Evolutionary conservation across 768 basidiomycete species (phyloP).

Genomic region (Cytidiella melzeri): DNA sequence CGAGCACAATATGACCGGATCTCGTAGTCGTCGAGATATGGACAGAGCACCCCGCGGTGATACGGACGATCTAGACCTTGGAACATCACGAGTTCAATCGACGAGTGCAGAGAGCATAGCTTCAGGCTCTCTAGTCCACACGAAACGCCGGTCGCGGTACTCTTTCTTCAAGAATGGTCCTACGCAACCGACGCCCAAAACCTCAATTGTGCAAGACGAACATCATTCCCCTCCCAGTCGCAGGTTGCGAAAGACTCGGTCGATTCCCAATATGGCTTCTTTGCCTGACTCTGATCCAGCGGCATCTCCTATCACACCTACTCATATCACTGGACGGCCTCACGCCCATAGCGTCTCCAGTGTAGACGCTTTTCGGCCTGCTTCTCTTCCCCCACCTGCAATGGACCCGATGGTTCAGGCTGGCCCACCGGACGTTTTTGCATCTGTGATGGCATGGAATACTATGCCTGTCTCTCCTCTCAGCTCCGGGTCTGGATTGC

Average conservation of each 20-base stretch:
- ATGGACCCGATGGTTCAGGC: conserved; percentile 15
- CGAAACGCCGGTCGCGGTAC: conserved; percentile 55
- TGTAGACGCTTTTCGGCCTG: conserved; percentile 49
- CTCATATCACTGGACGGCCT: conserved; percentile 42
- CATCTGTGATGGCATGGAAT: conserved; percentile 59
- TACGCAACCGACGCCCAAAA: conserved; percentile 5
- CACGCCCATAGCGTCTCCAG: conserved; percentile 80
- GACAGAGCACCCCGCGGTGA: conserved; percentile 59
- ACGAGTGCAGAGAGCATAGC: conserved; percentile 12
- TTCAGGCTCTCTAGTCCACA: conserved; percentile 1
- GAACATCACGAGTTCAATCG: conserved; percentile 10
- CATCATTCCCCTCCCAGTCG: conserved; percentile 34
- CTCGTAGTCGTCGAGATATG: conserved; percentile 42
- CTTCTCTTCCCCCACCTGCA: conserved; percentile 8
- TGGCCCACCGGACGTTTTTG: conserved; percentile 50
- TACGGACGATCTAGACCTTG: too few species aligned
- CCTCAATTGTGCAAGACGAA: conserved; percentile 16
- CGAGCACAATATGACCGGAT: too few species aligned
- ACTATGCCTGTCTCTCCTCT: conserved; percentile 34
- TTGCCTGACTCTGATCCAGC: not conserved
- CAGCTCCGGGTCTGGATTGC: conserved; percentile 21
- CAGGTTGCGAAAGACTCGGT: conserved; percentile 67
- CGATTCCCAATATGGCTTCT: conserved; percentile 52
- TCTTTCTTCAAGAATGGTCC: conserved; percentile 42
- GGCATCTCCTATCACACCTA: conserved; percentile 20